A percentile compares a stretch with the other conserved stretches of the same genome.
phyloP scores from a whole-genome alignment of 192 early-diverging fungal genomes.

The Rhizophagus clarus region DNA sequence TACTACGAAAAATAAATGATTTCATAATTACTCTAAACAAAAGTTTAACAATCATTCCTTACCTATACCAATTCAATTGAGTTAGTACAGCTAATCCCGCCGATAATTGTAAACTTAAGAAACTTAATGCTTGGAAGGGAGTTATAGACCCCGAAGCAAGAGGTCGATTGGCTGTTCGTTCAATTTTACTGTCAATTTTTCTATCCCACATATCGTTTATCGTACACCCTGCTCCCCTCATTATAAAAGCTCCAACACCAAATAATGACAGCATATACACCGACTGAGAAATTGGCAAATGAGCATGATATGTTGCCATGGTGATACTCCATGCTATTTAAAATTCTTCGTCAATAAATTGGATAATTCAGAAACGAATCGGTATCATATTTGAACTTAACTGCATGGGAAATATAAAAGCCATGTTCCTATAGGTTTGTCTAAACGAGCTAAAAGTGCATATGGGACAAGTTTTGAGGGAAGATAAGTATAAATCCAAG shows the following conservation, averaged over 20 bases:
- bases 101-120: slow-evolving; percentile 77
- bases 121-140: slow-evolving; percentile 68
- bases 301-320: slow-evolving; percentile 64
- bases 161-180: slow-evolving; percentile 79
- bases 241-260: slow-evolving; percentile 82
- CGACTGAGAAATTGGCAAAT: slow-evolving; percentile 56
- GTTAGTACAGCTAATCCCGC: slow-evolving; percentile 81
- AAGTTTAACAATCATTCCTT: slow-evolving; percentile 9
- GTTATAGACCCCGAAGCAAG: slow-evolving; percentile 78
- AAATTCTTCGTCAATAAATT: slow-evolving; percentile 13
- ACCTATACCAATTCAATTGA: slow-evolving; percentile 90
- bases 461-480: slow-evolving; percentile 64
- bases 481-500: slow-evolving; percentile 57
- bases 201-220: slow-evolving; percentile 97
- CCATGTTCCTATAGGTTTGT: slow-evolving; percentile 93
- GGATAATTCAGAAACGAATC: background rate
- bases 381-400: slow-evolving; percentile 36
- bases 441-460: slow-evolving; percentile 74
- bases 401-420: slow-evolving; percentile 90
- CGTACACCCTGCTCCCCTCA: slow-evolving; percentile 96
- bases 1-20: slow-evolving; percentile 45
- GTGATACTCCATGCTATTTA: slow-evolving; percentile 70
- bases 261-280: slow-evolving; percentile 76
- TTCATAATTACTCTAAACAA: background rate
- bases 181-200: slow-evolving; percentile 85